These are phyloP conservation scores for Meyerozyma elateridarum DNA, from an alignment of 1,139 yeast genomes.

Conservation along the genomic window DNA sequence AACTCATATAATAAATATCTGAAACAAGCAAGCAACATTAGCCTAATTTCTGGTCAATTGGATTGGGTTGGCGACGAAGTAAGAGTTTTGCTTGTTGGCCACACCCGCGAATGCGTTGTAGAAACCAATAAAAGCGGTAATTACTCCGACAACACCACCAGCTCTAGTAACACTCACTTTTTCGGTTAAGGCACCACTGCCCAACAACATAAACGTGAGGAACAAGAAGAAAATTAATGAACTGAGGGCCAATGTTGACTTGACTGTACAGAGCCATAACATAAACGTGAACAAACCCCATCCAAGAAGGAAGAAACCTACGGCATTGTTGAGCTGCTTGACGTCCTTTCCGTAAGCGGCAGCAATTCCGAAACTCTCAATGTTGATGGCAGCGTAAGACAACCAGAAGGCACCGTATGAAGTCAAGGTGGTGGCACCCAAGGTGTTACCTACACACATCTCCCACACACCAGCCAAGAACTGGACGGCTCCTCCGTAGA, in stretches of 20 bases:
- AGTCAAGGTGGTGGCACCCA: conserved; percentile 59
- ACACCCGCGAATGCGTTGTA: conserved; percentile 47
- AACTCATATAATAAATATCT: too few relatives aligned
- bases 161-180: conserved; percentile 47
- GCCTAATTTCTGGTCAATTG: conserved; percentile 28
- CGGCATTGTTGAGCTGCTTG: conserved; percentile 43
- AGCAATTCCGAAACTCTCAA: conserved; percentile 51
- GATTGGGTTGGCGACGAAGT: conserved; percentile 30
- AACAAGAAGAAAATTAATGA: conserved; percentile 49
- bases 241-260: conserved; percentile 60
- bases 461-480: conserved; percentile 66
- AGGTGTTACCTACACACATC: conserved; percentile 59
- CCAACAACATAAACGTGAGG: conserved; percentile 52
- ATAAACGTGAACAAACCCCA: conserved; percentile 63
- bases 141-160: conserved; percentile 67
- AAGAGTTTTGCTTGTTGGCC: conserved; percentile 33
- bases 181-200: conserved; percentile 52
- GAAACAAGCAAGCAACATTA: too few relatives aligned
- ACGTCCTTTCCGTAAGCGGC: conserved; percentile 44
- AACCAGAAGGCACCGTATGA: conserved; percentile 79
- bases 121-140: conserved; percentile 60
- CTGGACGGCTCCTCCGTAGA: conserved; percentile 60
- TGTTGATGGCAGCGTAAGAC: conserved; percentile 54
- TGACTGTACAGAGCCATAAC: conserved; percentile 54
- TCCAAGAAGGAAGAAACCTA: conserved; percentile 59